These are phyloP conservation scores for Sparassis latifolia DNA, from an alignment of 1,284 basidiomycete genomes.

Conservation along the genomic window DNA sequence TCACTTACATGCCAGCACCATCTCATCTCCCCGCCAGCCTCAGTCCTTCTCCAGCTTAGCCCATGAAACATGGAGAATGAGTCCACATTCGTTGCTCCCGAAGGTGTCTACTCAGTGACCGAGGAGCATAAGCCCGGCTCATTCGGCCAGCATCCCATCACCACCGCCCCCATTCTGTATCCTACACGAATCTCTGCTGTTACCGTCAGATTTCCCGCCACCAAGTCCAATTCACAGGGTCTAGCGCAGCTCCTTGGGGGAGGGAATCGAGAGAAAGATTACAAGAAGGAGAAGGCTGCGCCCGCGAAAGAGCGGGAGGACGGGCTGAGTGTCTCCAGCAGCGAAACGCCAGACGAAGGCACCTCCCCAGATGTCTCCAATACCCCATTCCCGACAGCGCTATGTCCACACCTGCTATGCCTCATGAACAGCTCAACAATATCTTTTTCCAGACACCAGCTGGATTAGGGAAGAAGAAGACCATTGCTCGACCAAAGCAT, in stretches of 20 bases:
- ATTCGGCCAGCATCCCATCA: constrained; percentile 39
- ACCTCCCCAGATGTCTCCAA: constrained; percentile 37
- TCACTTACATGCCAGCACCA: no score
- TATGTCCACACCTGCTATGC: constrained; percentile 29
- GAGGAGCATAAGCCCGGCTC: constrained; percentile 71
- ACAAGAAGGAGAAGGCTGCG: constrained; percentile 37
- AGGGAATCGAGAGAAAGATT: constrained; percentile 50
- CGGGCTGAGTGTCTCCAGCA: constrained; percentile 69
- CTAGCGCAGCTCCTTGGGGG: constrained; percentile 57
- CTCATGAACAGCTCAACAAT: constrained; percentile 29
- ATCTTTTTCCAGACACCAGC: constrained; percentile 38
- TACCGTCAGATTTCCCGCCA: constrained; percentile 53
- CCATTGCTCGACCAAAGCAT: constrained; percentile 70
- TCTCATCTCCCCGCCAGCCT: not conserved
- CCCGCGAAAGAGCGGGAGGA: constrained; percentile 39
- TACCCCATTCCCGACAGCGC: constrained; percentile 23
- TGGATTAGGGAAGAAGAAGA: constrained; percentile 53
- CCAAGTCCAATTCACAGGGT: constrained; percentile 52
- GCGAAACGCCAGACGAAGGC: constrained; percentile 62
- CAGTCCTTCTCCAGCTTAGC: constrained; percentile 5
- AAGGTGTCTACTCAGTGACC: constrained; percentile 81
- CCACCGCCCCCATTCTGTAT: constrained; percentile 40
- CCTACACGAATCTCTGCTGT: constrained; percentile 61
- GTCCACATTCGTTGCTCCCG: constrained; percentile 76
- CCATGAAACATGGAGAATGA: constrained; percentile 65